A percentile compares a stretch with the other conserved stretches of the same genome.
Evolutionary conservation across 2,329 filamentous ascomycete genomes (phyloP).

Genomic region (Pseudogymnoascus sp.): DNA sequence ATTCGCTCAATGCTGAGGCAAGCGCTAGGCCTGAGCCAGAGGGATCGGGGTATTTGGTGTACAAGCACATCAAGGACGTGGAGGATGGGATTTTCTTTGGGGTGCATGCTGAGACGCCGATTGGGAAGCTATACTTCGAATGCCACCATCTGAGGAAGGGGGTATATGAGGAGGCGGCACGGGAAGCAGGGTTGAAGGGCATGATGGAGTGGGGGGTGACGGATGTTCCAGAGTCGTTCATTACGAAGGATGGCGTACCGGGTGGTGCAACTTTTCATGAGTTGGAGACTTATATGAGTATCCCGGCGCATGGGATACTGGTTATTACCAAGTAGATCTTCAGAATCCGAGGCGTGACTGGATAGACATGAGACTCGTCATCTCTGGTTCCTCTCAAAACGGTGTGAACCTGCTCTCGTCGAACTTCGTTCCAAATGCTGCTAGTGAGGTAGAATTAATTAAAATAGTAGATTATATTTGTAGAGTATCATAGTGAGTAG

Average conservation of each 20-base stretch:
- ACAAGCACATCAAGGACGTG: slow-evolving; percentile 16
- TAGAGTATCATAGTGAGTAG: not conserved
- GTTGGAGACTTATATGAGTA: slow-evolving; percentile 20
- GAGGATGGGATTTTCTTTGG: slow-evolving; percentile 18
- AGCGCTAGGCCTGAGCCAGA: slow-evolving; percentile 13
- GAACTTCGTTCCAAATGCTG: not conserved
- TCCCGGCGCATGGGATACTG: slow-evolving; percentile 22
- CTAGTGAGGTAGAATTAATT: not conserved
- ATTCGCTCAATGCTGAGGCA: slow-evolving; percentile 16
- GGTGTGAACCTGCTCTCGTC: not conserved
- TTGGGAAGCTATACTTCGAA: slow-evolving; percentile 21
- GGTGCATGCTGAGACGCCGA: slow-evolving; percentile 15
- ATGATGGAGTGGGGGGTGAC: slow-evolving; percentile 22
- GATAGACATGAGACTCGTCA: not conserved
- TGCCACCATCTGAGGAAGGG: slow-evolving; percentile 25
- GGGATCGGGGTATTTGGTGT: slow-evolving; percentile 17
- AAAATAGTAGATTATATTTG: not conserved
- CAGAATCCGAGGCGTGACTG: not conserved
- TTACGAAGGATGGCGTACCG: slow-evolving; percentile 15
- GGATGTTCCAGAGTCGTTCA: slow-evolving; percentile 19
- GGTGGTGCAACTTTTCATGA: slow-evolving; percentile 21
- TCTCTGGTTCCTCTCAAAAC: not conserved
- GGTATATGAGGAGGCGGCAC: slow-evolving; percentile 25
- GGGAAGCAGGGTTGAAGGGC: slow-evolving; percentile 23
- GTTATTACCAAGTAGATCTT: slow-evolving; percentile 17